Percentiles rank a stretch among this genome's conserved stretches.
Conservation (phyloP, 768 basidiomycete species). For the Lentinula raphanica region DNA sequence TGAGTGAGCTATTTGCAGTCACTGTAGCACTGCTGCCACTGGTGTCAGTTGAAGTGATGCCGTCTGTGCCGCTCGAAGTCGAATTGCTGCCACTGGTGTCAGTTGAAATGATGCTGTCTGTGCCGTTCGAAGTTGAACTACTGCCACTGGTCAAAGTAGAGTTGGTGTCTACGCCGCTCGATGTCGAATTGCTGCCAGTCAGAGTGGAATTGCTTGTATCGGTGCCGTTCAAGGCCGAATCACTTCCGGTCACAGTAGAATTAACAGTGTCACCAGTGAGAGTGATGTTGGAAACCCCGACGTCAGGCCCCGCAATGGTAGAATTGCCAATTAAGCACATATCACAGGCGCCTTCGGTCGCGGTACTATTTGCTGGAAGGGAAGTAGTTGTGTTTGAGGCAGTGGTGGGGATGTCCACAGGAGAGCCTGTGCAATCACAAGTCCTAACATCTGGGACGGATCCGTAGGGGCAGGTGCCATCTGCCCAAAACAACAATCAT, state of each 20-base stretch:
- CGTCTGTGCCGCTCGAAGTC: not conserved
- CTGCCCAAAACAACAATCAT: conserved; percentile 16
- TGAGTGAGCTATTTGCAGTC: not conserved
- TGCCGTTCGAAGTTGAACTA: no score
- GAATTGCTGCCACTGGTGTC: not conserved
- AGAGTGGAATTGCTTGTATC: not conserved
- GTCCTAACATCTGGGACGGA: conserved; percentile 32
- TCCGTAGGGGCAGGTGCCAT: conserved; percentile 42
- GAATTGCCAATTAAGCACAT: not conserved
- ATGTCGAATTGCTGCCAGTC: not conserved
- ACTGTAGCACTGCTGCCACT: not conserved
- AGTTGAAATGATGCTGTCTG: not conserved
- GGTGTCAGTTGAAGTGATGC: not conserved
- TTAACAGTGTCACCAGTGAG: not conserved
- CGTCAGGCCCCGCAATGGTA: not conserved
- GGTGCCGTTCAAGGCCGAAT: not conserved
- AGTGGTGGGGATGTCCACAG: not conserved
- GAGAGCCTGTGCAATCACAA: conserved; percentile 28
- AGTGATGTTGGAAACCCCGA: not conserved
- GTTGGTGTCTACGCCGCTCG: not conserved
- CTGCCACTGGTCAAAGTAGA: not conserved
- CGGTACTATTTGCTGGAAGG: not conserved
- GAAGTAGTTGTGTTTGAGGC: not conserved
- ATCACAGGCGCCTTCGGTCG: not conserved
- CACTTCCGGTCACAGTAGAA: not conserved